Evolutionary conservation across 176 grass and related monocot species (phyloP).

Genomic region (Eremochloa ophiuroides): DNA sequence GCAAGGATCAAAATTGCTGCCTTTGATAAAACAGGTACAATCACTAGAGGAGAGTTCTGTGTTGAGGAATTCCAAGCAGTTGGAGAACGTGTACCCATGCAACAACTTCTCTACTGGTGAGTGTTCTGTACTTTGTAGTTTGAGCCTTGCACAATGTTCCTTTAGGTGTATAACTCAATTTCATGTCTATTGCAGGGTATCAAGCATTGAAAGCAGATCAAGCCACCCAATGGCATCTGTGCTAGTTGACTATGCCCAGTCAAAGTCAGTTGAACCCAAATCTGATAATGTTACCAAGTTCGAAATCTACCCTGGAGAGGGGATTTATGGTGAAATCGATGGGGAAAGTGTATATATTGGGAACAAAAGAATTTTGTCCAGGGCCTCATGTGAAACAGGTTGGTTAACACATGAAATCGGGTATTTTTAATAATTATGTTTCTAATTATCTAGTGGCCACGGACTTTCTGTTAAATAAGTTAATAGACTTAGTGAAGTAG

Average conservation of each 20-base stretch:
- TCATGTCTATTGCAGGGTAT: constrained; percentile 55
- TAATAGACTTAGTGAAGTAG: neutral
- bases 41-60: constrained; percentile 85
- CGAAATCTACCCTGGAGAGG: constrained; percentile 77
- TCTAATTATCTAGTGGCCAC: neutral
- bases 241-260: constrained; percentile 72
- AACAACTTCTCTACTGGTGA: constrained; percentile 77
- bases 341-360: constrained; percentile 68
- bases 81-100: constrained; percentile 21
- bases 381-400: constrained; percentile 76
- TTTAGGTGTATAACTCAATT: neutral
- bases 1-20: constrained; percentile 64
- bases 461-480: neutral
- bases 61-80: constrained; percentile 60
- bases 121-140: neutral
- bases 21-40: constrained; percentile 94
- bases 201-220: constrained; percentile 94
- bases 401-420: constrained; percentile 5
- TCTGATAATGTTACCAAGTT: constrained; percentile 72
- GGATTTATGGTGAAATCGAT: constrained; percentile 79
- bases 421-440: neutral
- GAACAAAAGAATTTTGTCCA: constrained; percentile 77
- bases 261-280: constrained; percentile 65
- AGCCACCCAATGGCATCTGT: constrained; percentile 93
- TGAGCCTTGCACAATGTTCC: neutral